Base-by-base conservation (phyloP, 164 flowering plant genomes). In the Stephania japonica region DNA sequence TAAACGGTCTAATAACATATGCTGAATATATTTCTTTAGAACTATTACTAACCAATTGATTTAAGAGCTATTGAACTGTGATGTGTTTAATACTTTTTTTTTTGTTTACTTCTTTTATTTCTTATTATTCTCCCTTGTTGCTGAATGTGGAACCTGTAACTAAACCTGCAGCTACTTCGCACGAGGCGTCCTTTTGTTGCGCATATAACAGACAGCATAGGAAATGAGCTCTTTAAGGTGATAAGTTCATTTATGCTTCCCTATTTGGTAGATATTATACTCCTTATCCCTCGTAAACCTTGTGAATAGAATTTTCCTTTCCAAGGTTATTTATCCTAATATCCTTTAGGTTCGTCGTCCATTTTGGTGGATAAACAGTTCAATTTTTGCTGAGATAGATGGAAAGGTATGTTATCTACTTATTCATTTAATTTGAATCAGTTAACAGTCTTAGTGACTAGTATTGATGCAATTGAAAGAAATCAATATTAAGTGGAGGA, bases 281-380 rank as follows among this genome's bases (percentile, higher is more conserved):
- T 56, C 18, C 3, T 56, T 56, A 6, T 56, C 62, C 62, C 18
- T 3, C 53, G 7, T 56, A 16, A 10, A 56, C 18, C 16, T 16
- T 2, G 4, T 56, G n/a, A n/a, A 56, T 56, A 2, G 62, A 56
- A 56, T 56, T 56, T 56, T 7, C 62, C 62, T 56, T 56, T 56
- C 50, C 71, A 32, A 70, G 47, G 63, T 78, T 73, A 62, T 56
- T 69, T 75, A 61, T 71, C 61, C 49, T 65, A 50, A 19, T 21
- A 24, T 32, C 38, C 38, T 81, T 67, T 77, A 95, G 99, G 91
- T 95, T 72, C 96, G 93, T 65, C 87, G 98, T 82, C 98, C 99
- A 68, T 88, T 93, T 79, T 96, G 99, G 98, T 96, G 93, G 94
- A 83, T 96, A 79, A 96, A 83, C 70, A 96, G 99, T 80, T 87